A percentile compares a stretch with the other conserved stretches of the same genome.
Evolutionary conservation across 371 early-diverging fungal species (phyloP).

Genomic region (Nematocida sp.): DNA sequence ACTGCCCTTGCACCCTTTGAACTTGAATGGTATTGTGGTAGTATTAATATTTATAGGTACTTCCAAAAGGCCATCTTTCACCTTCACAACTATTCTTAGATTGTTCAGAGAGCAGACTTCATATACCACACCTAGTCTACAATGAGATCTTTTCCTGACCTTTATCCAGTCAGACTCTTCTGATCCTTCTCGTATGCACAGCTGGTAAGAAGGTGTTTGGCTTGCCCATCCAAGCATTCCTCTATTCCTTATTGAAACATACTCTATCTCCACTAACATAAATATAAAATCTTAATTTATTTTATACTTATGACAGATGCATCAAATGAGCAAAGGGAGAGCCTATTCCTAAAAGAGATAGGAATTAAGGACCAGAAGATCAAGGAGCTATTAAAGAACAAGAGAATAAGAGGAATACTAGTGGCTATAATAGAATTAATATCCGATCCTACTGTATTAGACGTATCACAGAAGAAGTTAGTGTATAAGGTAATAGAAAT

Average conservation of each 20-base stretch:
- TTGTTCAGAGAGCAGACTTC: background rate
- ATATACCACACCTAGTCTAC: conserved; percentile 11
- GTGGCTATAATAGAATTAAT: background rate
- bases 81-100: background rate
- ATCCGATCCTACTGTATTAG: background rate
- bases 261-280: conserved; percentile 40
- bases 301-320: conserved; percentile 1
- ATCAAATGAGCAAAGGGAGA: background rate
- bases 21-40: background rate
- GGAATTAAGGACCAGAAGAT: conserved; percentile 14
- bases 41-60: background rate
- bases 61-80: background rate
- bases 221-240: background rate
- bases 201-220: background rate
- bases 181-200: background rate
- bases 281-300: conserved; percentile 27
- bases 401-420: conserved; percentile 17
- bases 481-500: conserved; percentile 40
- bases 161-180: background rate
- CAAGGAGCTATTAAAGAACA: conserved; percentile 40
- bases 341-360: background rate
- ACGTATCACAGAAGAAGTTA: conserved; percentile 18
- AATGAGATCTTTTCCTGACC: background rate
- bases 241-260: background rate
- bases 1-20: conserved; percentile 6